Evolutionary conservation across 1,284 basidiomycete genomes (phyloP), one percentile per base, ranked within the genome.

Genomic region (Cryptococcus sp.): DNA sequence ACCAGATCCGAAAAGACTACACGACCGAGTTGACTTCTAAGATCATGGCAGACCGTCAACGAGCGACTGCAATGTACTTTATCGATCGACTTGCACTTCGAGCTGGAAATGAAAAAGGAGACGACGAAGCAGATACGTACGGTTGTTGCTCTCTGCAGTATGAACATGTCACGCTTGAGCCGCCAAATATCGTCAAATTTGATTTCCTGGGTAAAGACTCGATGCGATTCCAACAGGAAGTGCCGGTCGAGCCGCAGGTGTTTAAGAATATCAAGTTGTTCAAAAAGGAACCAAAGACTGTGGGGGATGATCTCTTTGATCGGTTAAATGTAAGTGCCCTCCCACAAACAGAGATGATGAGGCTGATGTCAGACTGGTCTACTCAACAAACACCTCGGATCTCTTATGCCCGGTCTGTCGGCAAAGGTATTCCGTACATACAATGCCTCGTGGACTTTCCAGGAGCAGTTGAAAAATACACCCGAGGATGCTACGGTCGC

Each of bases 341-440:
- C 13, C 21, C 18, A 39, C 13, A 5, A 7, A 14, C 37, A 45
- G 37, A 32, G 37, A 45, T 25, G 44, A 45, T 25, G 44, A 51
- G 22, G 25, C 25, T 45, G 7, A 46, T 51, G 11, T 22, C 66
- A 96, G 91, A 94, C 92, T 1, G 76, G 81, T 2, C 77, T 80
- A 2, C 77, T 98, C 56, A 98, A 98, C 78, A 92, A 91, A 69
- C 89, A 96, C 74, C 80, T 98, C 52, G 83, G 82, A 42, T 83
- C 82, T 39, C 91, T 94, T 73, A 98, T 97, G 92, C 88, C 91
- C 61, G 93, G 93, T 16, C 81, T 98, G 22, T 93, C 92, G 1
- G 92, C 92, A 50, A 98, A 97, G 74, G 92, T 98, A 21, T 98
- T 98, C 81, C 92, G 92, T 90, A 98, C 92, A 51, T 98, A 89